Base-by-base conservation (phyloP, 306 rosid species). In the Calophaca sinica region DNA sequence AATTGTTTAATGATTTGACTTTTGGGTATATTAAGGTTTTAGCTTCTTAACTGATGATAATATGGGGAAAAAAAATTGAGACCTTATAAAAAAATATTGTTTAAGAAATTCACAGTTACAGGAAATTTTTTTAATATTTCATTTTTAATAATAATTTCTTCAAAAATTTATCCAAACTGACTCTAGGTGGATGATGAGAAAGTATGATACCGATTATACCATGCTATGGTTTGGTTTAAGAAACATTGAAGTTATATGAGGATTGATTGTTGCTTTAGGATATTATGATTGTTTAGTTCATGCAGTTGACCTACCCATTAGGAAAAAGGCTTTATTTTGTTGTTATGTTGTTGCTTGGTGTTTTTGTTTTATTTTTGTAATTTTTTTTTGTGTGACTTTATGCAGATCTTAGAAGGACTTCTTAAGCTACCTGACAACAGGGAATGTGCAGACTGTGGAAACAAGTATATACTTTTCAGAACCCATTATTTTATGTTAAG, bases 381-480 rank as follows among this genome's bases (percentile, higher is more conserved):
- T 3, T 31, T 3, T 50, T 46, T 46, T 62, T 13, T 57, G 28
- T 20, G 11, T 79, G 58, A 14, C 33, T 72, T 5, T 72, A 32
- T 75, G 79, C 96, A 94, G 98, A 88, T 91, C 75, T 79, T 94
- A 67, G 94, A 89, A 74, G 89, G 88, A 59, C 94, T 94, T 72
- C 84, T 91, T 61, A 94, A 86, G 86, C 88, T 87, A 62, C 96
- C 98, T 10, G 88, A 86, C 65, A 94, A 94, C 65, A 79, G 77
- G 86, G 90, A 89, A 84, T 94, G 98, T 84, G 98, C 98, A 35
- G 98, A 94, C 54, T 94, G 98, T 77, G 70, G 80, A 72, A 88
- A 74, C 81, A 91, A 91, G 98, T 94, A 88, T 84, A 70, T 55
- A 59, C 78, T 55, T 70, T 78, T 73, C 83, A 20, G 7, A 77